Evolutionary conservation across 176 grass and related monocot genomes (phyloP).

Genomic region (Carex parvula): DNA sequence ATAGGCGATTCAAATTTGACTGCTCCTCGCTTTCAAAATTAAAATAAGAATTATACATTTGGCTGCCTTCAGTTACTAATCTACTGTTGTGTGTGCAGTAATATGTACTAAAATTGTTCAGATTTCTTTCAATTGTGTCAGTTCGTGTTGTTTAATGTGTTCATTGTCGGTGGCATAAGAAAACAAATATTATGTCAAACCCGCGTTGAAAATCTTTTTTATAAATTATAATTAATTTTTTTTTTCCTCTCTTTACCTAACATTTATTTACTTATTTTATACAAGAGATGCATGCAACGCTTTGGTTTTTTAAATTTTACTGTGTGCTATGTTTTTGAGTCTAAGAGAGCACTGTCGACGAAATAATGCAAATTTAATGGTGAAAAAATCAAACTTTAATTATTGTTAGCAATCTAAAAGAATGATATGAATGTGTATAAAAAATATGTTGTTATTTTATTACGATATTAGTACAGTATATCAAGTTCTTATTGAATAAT

Average conservation of each 20-base stretch:
- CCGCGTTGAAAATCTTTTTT: not conserved
- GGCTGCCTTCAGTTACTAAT: not conserved
- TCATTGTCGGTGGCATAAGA: conserved; percentile 1
- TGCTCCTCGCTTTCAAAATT: too few species aligned
- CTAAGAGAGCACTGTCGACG: too few species aligned
- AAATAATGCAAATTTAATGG: too few species aligned
- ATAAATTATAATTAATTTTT: not conserved
- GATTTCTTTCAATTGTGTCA: not conserved
- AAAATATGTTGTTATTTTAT: too few species aligned
- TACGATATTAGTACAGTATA: too few species aligned
- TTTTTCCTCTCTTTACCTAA: not conserved
- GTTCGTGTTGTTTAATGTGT: too few species aligned
- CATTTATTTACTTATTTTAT: not conserved
- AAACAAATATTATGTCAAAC: not conserved
- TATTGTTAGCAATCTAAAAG: too few species aligned
- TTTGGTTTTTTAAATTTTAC: not conserved
- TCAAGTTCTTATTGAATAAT: too few species aligned
- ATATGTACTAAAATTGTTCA: not conserved
- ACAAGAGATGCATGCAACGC: not conserved
- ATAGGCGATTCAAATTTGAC: too few species aligned
- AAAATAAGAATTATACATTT: not conserved
- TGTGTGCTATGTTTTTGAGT: not conserved
- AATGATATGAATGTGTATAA: too few species aligned
- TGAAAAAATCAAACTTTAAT: too few species aligned
- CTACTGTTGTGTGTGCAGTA: not conserved